Evolutionary conservation across 2,329 filamentous ascomycete species (phyloP), one percentile per base, ranked within the genome.

Genomic region (Apiospora sp.): DNA sequence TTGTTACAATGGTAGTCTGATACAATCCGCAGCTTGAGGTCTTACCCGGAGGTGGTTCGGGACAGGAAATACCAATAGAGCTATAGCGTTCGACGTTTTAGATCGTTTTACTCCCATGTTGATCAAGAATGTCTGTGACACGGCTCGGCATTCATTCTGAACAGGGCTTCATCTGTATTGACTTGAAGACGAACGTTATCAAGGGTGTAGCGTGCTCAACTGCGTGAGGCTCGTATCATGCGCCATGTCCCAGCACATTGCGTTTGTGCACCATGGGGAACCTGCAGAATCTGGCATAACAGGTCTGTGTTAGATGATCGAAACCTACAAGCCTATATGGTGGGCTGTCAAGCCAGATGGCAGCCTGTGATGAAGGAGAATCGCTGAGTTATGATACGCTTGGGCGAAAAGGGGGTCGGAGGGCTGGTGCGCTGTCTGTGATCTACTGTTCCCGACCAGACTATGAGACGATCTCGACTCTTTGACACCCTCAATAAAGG

Each of bases 231-330:
- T 22, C 22, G 54, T 1, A 30, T 61, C 30, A 37, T 61, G 27
- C 54, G 54, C 30, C 1, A 61, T n/a, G 34, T 10, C 34, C 22
- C 22, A 22, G 19, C 34, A 19, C 30, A 24, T n/a, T 7, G 22
- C 34, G 14, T 41, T 22, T n/a, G 34, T 8, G 30, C 22, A n/a
- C 30, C 30, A 64, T n/a, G 10, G 4, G 12, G 34, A 30, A 7
- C 34, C 34, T 8, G 27, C 19, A 41, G 0, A 10, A 24, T 24
- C 19, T 64, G 41, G 22, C 58, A 64, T n/a, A 24, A 3, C 58
- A 41, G 58, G 58, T 41, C 58, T 64, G 58, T 64, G 34, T 64
- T 34, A 34, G n/a, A 64, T n/a, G 22, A n/a, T 22, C 58, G 12
- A 3, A 41, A 3, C 12, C 10, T 5, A 16, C 6, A 13, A 19